phyloP scores from a whole-genome alignment of 2,329 filamentous ascomycete genomes.

The Ceratocystis alfenasii region DNA sequence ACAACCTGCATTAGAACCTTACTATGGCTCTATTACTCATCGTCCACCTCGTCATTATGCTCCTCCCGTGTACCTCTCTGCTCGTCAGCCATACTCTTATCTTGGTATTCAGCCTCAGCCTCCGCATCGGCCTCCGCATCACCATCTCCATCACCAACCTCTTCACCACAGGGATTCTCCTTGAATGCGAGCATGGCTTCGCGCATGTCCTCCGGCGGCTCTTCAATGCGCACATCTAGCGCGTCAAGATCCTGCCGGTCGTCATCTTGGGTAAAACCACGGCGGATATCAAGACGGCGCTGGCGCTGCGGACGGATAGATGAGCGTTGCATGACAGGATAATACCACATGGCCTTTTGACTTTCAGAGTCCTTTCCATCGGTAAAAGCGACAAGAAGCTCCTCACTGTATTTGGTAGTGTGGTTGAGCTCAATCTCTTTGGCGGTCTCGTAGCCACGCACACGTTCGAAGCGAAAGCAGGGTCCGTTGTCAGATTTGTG shows the following conservation, averaged over 20 bases:
- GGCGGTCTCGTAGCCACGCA: constrained; percentile 53
- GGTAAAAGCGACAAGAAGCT: constrained; percentile 48
- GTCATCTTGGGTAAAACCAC: constrained; percentile 36
- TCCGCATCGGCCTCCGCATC: constrained; percentile 23
- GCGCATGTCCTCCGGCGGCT: constrained; percentile 43
- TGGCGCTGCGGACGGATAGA: constrained; percentile 50
- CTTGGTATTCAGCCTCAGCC: constrained; percentile 24
- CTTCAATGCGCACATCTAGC: constrained; percentile 43
- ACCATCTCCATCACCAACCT: constrained; percentile 26
- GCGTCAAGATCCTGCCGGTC: constrained; percentile 42
- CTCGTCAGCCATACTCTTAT: constrained; percentile 27
- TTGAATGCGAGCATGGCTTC: constrained; percentile 43
- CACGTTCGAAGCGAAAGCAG: constrained; percentile 49
- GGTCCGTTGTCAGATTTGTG: constrained; percentile 36
- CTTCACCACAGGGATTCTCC: constrained; percentile 39
- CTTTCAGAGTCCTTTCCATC: constrained; percentile 39
- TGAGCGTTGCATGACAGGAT: constrained; percentile 54
- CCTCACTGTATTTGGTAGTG: constrained; percentile 50
- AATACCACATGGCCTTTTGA: constrained; percentile 50
- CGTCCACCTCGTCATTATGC: constrained; percentile 4
- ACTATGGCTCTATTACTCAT: background rate
- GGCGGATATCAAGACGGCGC: constrained; percentile 48
- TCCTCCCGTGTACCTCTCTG: constrained; percentile 24
- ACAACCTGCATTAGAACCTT: background rate
- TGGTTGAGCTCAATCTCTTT: constrained; percentile 46